phyloP scores from a whole-genome alignment of 768 basidiomycete genomes.

The Lactarius sanguifluus region DNA sequence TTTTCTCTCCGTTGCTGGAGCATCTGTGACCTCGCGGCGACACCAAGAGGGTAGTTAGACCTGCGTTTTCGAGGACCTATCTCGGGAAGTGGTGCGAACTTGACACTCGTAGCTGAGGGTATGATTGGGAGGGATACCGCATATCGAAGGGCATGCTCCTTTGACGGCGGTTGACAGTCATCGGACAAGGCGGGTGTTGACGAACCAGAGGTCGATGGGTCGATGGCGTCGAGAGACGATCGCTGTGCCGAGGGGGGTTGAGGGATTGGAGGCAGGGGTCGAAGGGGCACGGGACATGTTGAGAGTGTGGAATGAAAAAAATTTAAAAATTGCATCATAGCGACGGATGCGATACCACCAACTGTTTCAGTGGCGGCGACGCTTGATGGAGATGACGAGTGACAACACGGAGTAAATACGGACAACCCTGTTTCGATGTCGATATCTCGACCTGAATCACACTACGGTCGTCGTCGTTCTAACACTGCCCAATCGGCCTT shows the following conservation, averaged over 20 bases:
- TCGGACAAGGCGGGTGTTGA: conserved; percentile 20
- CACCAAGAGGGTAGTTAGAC: conserved; percentile 36
- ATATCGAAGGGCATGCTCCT: conserved; percentile 11
- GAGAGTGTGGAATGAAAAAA: background rate
- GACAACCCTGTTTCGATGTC: conserved; percentile 43
- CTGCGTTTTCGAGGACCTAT: conserved; percentile 37
- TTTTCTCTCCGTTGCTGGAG: conserved; percentile 33
- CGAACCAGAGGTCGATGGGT: conserved; percentile 14
- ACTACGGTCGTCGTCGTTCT: conserved; percentile 63
- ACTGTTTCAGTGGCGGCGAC: background rate
- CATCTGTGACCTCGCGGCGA: conserved; percentile 41
- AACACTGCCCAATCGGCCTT: conserved; percentile 72
- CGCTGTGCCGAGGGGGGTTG: background rate
- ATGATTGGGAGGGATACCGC: conserved; percentile 28
- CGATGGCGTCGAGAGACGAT: conserved; percentile 10
- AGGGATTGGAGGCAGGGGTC: conserved; percentile 3
- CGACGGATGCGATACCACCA: background rate
- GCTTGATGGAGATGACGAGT: background rate
- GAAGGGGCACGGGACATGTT: conserved; percentile 4
- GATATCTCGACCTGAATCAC: conserved; percentile 63
- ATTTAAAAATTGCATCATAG: background rate
- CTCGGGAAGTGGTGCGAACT: conserved; percentile 40
- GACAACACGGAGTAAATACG: background rate
- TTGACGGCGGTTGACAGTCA: conserved; percentile 1
- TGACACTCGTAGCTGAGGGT: conserved; percentile 31